Evolutionary conservation across 208 protist genomes (phyloP).

Genomic region (Wallacemonas sp.): DNA sequence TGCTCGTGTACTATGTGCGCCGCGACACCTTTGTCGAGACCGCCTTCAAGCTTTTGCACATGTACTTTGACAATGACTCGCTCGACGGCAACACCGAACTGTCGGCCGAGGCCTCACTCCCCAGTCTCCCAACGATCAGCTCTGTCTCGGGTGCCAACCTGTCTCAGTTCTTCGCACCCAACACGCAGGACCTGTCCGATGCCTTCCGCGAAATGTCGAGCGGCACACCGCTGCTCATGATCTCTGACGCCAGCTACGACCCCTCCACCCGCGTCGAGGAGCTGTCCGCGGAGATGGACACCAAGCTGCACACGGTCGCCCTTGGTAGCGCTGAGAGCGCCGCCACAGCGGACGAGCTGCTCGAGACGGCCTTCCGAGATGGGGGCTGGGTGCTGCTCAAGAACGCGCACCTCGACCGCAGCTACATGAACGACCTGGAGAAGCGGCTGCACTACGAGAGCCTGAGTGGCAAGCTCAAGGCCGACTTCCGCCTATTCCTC

Average conservation of each 20-base stretch:
- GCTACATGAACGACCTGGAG: conserved; percentile 94
- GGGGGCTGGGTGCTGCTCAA: conserved; percentile 98
- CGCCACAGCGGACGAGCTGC: conserved; percentile 89
- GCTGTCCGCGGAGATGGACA: conserved; percentile 60
- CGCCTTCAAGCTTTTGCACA: conserved; percentile 53
- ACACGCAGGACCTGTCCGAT: conserved; percentile 47
- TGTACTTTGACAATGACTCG: conserved; percentile 65
- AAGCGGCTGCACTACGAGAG: conserved; percentile 94
- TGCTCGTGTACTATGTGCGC: conserved; percentile 75
- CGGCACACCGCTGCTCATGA: conserved; percentile 83
- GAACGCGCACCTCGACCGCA: conserved; percentile 97
- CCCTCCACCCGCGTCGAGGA: conserved; percentile 91
- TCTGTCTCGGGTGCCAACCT: conserved; percentile 1
- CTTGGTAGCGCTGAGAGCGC: conserved; percentile 96
- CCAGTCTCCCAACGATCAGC: conserved; percentile 8
- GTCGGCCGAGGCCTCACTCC: neutral
- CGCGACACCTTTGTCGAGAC: conserved; percentile 74
- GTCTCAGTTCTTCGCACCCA: conserved; percentile 51
- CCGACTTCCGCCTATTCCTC: conserved; percentile 96
- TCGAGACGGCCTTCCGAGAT: conserved; percentile 71
- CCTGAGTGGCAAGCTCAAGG: conserved; percentile 52
- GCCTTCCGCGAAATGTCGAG: conserved; percentile 60
- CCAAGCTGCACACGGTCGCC: conserved; percentile 82
- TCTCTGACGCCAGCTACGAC: conserved; percentile 94
- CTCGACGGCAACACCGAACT: conserved; percentile 19